Evolutionary conservation across 1,284 basidiomycete genomes (phyloP).

Genomic region (Moniliophthora roreri): DNA sequence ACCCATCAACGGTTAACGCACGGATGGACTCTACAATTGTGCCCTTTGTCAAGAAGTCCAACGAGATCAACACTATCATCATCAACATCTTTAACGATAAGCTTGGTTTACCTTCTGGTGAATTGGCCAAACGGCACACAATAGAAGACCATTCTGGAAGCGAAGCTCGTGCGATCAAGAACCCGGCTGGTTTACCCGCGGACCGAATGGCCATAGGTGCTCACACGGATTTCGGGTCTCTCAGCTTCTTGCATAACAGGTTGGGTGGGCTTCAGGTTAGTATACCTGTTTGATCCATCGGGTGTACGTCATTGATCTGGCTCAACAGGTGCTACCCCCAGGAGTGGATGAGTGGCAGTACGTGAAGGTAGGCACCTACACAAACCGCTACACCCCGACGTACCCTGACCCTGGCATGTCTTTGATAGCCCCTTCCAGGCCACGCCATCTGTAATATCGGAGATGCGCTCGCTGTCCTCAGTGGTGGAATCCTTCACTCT

Average conservation of each 20-base stretch:
- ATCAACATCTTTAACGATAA: slow-evolving; percentile 56
- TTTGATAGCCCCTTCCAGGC: slow-evolving; percentile 51
- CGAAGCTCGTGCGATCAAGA: slow-evolving; percentile 59
- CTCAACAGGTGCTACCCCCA: slow-evolving; percentile 46
- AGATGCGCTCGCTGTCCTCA: slow-evolving; percentile 49
- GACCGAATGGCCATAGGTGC: slow-evolving; percentile 43
- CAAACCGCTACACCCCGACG: not conserved
- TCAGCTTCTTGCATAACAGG: slow-evolving; percentile 64
- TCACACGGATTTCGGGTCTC: slow-evolving; percentile 58
- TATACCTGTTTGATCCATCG: too few species aligned
- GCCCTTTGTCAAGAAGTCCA: slow-evolving; percentile 59
- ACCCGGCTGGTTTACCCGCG: slow-evolving; percentile 35
- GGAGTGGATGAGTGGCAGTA: slow-evolving; percentile 69
- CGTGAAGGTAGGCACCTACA: slow-evolving; percentile 43
- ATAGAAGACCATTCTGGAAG: slow-evolving; percentile 52
- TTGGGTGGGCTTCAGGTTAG: slow-evolving; percentile 66
- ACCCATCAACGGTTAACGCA: slow-evolving; percentile 51
- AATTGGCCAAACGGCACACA: slow-evolving; percentile 46
- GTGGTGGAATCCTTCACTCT: slow-evolving; percentile 48
- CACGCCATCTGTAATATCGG: slow-evolving; percentile 56
- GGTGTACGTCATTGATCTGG: too few species aligned
- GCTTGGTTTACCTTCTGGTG: slow-evolving; percentile 54
- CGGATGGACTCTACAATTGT: slow-evolving; percentile 48
- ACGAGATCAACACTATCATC: slow-evolving; percentile 54
- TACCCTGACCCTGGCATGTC: not conserved